phyloP scores from a whole-genome alignment of 2,329 filamentous ascomycete species.

The Paraphoma chrysanthemicola region DNA sequence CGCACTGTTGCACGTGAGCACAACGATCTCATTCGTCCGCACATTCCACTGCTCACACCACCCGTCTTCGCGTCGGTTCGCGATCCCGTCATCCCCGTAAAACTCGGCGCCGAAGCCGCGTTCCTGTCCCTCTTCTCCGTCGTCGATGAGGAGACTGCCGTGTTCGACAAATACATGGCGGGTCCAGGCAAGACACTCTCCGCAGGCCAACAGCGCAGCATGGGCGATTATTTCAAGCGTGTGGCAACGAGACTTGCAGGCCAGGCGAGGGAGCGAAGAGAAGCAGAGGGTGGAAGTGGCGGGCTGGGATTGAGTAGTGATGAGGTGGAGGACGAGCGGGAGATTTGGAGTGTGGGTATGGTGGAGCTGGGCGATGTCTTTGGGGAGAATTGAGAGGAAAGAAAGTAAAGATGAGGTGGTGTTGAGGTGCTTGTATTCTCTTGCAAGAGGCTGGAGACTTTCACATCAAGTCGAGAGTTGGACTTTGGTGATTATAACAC shows the following conservation, averaged over 20 bases:
- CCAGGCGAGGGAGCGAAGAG: slow-evolving; percentile 86
- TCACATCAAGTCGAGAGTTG: not conserved
- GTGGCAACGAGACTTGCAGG: slow-evolving; percentile 83
- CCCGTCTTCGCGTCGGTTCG: slow-evolving; percentile 89
- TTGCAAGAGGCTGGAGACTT: not conserved
- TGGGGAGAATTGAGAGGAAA: slow-evolving; percentile 19
- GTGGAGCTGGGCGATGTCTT: slow-evolving; percentile 75
- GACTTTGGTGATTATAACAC: no score
- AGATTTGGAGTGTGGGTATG: slow-evolving; percentile 94
- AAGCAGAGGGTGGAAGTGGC: slow-evolving; percentile 88
- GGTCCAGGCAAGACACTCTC: slow-evolving; percentile 70
- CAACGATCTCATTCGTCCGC: slow-evolving; percentile 80
- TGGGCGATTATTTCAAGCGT: slow-evolving; percentile 97
- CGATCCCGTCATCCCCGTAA: slow-evolving; percentile 92
- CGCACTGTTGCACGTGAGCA: slow-evolving; percentile 83
- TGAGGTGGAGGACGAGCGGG: slow-evolving; percentile 91
- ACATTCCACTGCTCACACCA: slow-evolving; percentile 79
- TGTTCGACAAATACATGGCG: slow-evolving; percentile 91
- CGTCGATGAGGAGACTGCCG: slow-evolving; percentile 80
- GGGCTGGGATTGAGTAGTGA: slow-evolving; percentile 87
- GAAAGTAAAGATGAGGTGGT: not conserved
- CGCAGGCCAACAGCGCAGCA: slow-evolving; percentile 80
- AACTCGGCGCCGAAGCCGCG: slow-evolving; percentile 91
- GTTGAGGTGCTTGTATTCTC: not conserved
- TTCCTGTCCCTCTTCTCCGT: slow-evolving; percentile 92